Evolutionary conservation across 2,329 filamentous ascomycete genomes (phyloP).

Genomic region (Cytospora piceae): DNA sequence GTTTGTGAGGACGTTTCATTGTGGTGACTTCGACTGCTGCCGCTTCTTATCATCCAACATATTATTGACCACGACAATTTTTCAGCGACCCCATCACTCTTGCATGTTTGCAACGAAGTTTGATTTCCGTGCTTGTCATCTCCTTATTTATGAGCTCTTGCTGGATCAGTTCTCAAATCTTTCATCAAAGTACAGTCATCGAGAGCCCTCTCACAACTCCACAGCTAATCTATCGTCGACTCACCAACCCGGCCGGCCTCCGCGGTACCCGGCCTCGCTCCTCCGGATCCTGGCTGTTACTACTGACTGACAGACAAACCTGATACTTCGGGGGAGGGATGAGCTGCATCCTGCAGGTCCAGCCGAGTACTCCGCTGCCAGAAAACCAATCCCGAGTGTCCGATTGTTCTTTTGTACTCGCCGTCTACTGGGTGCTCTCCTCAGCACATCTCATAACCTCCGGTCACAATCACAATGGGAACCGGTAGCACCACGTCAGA

Average conservation of each 20-base stretch:
- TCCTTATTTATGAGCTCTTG: too few species aligned
- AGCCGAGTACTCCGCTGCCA: not conserved
- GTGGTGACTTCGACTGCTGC: not conserved
- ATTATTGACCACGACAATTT: too few species aligned
- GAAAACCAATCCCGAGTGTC: not conserved
- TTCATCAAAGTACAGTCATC: too few species aligned
- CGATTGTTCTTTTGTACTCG: not conserved
- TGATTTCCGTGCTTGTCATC: too few species aligned
- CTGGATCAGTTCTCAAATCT: too few species aligned
- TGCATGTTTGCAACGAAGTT: too few species aligned
- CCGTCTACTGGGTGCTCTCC: not conserved
- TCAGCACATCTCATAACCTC: not conserved
- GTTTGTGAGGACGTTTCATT: not conserved
- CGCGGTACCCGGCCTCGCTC: not conserved
- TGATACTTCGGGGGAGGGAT: not conserved
- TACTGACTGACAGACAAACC: not conserved
- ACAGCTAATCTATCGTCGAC: not conserved
- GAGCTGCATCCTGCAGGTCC: not conserved
- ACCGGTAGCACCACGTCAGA: slow-evolving; percentile 20
- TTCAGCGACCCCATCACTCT: too few species aligned
- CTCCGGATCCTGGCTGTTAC: not conserved
- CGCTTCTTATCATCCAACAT: not conserved
- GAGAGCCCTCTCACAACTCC: not conserved
- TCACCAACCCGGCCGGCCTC: not conserved
- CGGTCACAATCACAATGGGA: slow-evolving; percentile 17